Evolutionary conservation across 441 rosid genomes (phyloP), one percentile per base, ranked within the genome.

Genomic region (Gossypium davidsonii): DNA sequence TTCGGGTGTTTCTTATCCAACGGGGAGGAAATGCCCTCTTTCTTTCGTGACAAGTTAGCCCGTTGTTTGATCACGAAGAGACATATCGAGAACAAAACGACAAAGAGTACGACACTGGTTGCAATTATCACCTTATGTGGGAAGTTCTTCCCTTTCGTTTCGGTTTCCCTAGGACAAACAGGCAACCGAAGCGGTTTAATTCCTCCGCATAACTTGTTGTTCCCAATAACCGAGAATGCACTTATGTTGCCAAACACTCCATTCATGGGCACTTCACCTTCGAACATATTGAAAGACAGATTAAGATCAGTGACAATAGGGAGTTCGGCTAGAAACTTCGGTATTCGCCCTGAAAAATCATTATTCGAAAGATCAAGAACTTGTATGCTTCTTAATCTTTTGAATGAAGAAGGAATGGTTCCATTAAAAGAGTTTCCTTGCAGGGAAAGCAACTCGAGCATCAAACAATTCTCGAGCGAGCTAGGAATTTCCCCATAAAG

Each of bases 171-270:
- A 21, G 55, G 49, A 67, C 58, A 49, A 26, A 11, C 12, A 49
- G n/a, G 57, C 71, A 67, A 67, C 7, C 1, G n/a, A 5, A 67
- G 59, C 28, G 57, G n/a, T 23, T 3, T 25, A 25, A 67, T 67
- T 67, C 71, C 71, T 37, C 59, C 46, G 4, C 71, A 67, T 25
- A 67, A 25, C 58, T 67, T 7, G 3, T 67, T n/a, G 18, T 67
- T 67, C 31, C 71, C 46, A 48, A 14, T 2, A 8, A 51, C 71
- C 14, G 23, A 67, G 23, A 67, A 48, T 26, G 59, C 59, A 67
- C 59, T 67, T 5, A 26, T 8, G 58, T 67, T 67, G 0, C 28
- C 9, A 1, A 67, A 67, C 42, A 51, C 58, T 48, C 71, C 46
- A 6, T 3, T 23, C 3, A 6, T n/a, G 4, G 59, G 59, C n/a